Base-by-base conservation (phyloP, 2,329 filamentous ascomycete species). In the Fusarium denticulatum region DNA sequence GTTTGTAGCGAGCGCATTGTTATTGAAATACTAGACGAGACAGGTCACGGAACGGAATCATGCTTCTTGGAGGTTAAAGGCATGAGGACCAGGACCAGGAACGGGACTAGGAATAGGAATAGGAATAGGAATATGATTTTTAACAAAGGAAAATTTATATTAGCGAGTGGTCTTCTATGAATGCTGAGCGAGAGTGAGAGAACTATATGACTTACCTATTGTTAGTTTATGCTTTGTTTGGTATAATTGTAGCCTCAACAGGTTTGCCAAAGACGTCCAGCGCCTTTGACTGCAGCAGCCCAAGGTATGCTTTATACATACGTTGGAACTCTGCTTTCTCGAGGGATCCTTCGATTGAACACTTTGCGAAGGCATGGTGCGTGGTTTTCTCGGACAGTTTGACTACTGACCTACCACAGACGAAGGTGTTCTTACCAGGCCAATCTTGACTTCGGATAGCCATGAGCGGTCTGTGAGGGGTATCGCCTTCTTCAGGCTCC, bases 1-100 rank as follows among this genome's bases (percentile, higher is more conserved):
- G 58, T 50, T 72, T 72, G 62, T 61, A 72, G 71, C 71, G 64
- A 73, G 71, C 71, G 67, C 42, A 61, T 72, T 71, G 56, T 65
- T 58, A 74, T 73, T 71, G 50, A 59, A 60, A 58, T 43, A 67
- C 34, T 62, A 59, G 67, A 68, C 39, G 64, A 64, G 56, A 72
- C 40, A 62, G 45, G 39, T 24, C 24, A 57, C 28, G 30, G 53
- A 30, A 40, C 45, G 32, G 26, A 30, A 47, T 50, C 43, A 42
- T 43, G 42, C 42, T 22, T 53, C n/a, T 47, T 32, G 52, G 57
- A 67, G 47, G 57, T 40, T 28, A 45, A 28, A 42, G 34, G 37
- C 30, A 72, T 50, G 62, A 57, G 47, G 30, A 14, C n/a, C 47
- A 36, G n/a, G 47, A 32, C n/a, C 30, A 26, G 30, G 49, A 26